A percentile compares a stretch with the other conserved stretches of the same genome.
Evolutionary conservation across 2,329 filamentous ascomycete genomes (phyloP).

Genomic region (Rutstroemia sp.): DNA sequence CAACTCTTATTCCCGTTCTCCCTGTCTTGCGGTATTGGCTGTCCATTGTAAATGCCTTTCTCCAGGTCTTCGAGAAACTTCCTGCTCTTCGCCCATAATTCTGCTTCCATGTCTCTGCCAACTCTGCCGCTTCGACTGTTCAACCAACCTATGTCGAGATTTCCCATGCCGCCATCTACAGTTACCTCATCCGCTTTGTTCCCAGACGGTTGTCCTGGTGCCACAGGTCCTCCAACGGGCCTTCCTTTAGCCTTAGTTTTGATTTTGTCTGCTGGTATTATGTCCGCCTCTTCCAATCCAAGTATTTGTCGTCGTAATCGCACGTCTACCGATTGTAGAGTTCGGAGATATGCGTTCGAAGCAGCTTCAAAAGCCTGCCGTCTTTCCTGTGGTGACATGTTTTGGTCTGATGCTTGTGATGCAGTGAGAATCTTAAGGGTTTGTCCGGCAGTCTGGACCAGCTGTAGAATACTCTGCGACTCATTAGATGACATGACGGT

Average conservation of each 20-base stretch:
- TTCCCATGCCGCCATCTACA: conserved; percentile 39
- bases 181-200: conserved; percentile 20
- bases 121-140: conserved; percentile 81
- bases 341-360: conserved; percentile 61
- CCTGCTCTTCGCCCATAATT: conserved; percentile 62
- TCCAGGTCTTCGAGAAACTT: conserved; percentile 41
- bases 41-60: conserved; percentile 6
- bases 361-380: conserved; percentile 47
- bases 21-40: conserved; percentile 1
- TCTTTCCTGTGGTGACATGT: conserved; percentile 12
- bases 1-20: conserved; percentile 7
- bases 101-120: conserved; percentile 74
- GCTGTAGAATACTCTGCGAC: conserved; percentile 30
- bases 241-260: conserved; percentile 18
- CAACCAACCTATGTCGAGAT: conserved; percentile 77
- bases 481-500: not conserved
- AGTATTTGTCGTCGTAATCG: conserved; percentile 68
- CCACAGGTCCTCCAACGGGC: not conserved
- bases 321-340: conserved; percentile 68
- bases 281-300: conserved; percentile 73
- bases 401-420: conserved; percentile 25
- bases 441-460: conserved; percentile 51
- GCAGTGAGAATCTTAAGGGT: conserved; percentile 58
- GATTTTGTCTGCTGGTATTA: conserved; percentile 44
- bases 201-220: not conserved